Base-by-base conservation (phyloP, 768 basidiomycete species). In the Tylopilus sp. region DNA sequence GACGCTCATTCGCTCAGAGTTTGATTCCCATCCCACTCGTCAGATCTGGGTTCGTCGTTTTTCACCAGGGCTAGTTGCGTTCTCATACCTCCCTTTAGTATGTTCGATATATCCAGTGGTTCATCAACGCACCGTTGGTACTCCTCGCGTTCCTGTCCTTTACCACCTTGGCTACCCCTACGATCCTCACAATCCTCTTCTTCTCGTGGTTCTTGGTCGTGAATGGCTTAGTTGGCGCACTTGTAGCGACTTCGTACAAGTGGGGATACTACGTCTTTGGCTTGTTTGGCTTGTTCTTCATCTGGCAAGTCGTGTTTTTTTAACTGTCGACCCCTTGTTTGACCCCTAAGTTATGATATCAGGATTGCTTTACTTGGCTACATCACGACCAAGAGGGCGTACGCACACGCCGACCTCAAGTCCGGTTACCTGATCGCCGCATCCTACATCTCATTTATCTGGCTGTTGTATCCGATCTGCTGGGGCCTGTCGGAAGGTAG, bases 401-500 rank as follows among this genome's bases (percentile, higher is more conserved):
- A 66, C 61, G 56, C 63, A 33, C 57, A 59, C 11, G 58, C 49
- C 0, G 48, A 47, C 10, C 62, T 69, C 26, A 67, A 64, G 17
- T 17, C 23, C 5, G 62, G 64, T 6, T 74, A 70, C 58, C 50
- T 66, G 15, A 23, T 49, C 18, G 71, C 73, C n/a, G 74, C 77
- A 3, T 57, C 55, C 13, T 74, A 74, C 67, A 69, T 83, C 53
- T 69, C 74, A n/a, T 72, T 80, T 66, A 69, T 82, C 57, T 81
- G 79, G 77, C 49, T 77, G 50, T 56, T 80, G n/a, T 82, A 82
- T 68, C 78, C 82, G 10, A 75, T 83, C 54, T 73, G 71, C 22
- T 82, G 81, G 81, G 80, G 75, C 44, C 68, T 79, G 26, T 72
- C 73, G 22, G 80, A 81, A 48, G 80, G 80, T 15, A 70, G 71